Conservation (phyloP, 2,329 filamentous ascomycete species). For the Penicillium fuscoglaucum region DNA sequence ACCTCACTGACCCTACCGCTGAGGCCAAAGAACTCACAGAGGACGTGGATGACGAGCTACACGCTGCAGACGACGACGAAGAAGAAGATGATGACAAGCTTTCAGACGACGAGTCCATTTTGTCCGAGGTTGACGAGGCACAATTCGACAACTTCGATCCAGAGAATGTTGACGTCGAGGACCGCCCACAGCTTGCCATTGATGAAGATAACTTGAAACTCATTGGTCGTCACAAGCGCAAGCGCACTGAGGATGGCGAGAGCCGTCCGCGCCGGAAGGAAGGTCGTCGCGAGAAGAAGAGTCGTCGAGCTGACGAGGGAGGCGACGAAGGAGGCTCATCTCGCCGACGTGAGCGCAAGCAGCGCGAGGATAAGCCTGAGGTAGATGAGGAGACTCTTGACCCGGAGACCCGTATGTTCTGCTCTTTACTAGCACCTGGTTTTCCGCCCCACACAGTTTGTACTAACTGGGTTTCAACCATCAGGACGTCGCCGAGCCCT, state of each 20-base stretch:
- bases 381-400: slow-evolving; percentile 73
- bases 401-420: slow-evolving; percentile 72
- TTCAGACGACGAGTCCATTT: slow-evolving; percentile 61
- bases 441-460: too few species aligned
- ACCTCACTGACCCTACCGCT: slow-evolving; percentile 13
- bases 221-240: slow-evolving; percentile 64
- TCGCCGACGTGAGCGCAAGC: slow-evolving; percentile 53
- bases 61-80: slow-evolving; percentile 24
- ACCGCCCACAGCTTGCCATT: slow-evolving; percentile 58
- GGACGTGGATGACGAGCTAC: slow-evolving; percentile 16
- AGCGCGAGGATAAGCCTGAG: slow-evolving; percentile 56
- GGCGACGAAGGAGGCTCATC: slow-evolving; percentile 49
- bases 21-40: slow-evolving; percentile 24
- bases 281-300: slow-evolving; percentile 60
- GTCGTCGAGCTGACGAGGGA: slow-evolving; percentile 68
- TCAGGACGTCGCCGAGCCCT: slow-evolving; percentile 73
- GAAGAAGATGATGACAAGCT: slow-evolving; percentile 44
- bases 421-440: not conserved
- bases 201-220: slow-evolving; percentile 62
- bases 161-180: slow-evolving; percentile 60
- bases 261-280: slow-evolving; percentile 69
- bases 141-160: slow-evolving; percentile 67
- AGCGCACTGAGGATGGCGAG: slow-evolving; percentile 63
- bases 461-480: slow-evolving; percentile 8
- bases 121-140: slow-evolving; percentile 65